These are phyloP conservation scores for Candida parachauliodes DNA, from an alignment of 805 yeast species.

Conservation along the genomic window DNA sequence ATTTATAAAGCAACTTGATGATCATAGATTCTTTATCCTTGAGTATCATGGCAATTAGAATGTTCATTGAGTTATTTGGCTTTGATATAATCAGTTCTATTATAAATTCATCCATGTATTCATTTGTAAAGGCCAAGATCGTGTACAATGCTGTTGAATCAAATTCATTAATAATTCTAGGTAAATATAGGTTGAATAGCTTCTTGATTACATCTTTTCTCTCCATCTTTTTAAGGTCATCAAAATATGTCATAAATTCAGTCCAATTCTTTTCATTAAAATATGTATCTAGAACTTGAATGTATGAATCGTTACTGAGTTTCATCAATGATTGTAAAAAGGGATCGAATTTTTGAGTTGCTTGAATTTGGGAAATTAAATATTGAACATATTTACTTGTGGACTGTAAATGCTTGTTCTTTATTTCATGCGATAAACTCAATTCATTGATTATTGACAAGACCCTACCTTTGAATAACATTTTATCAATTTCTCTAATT, in stretches of 20 bases:
- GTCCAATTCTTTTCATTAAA: constrained; percentile 20
- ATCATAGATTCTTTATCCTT: constrained; percentile 7
- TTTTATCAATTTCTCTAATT: constrained; percentile 31
- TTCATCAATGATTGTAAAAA: constrained; percentile 21
- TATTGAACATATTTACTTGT: constrained; percentile 19
- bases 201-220: constrained; percentile 17
- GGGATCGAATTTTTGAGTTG: constrained; percentile 12
- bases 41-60: constrained; percentile 15
- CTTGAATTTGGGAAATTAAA: constrained; percentile 10
- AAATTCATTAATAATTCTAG: constrained; percentile 4
- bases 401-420: constrained; percentile 10
- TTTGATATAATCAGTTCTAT: constrained; percentile 12
- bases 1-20: constrained; percentile 10
- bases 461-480: constrained; percentile 32
- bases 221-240: constrained; percentile 24
- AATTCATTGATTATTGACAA: constrained; percentile 25
- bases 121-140: constrained; percentile 14
- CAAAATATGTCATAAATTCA: constrained; percentile 12
- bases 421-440: constrained; percentile 4
- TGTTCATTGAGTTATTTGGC: constrained; percentile 19
- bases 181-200: constrained; percentile 14
- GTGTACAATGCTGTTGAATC: constrained; percentile 16
- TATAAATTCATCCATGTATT: constrained; percentile 7
- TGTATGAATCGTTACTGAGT: constrained; percentile 13
- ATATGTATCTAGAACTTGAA: constrained; percentile 20